phyloP scores from a whole-genome alignment of 495 filamentous ascomycete species.

The Tuber calosporum region DNA sequence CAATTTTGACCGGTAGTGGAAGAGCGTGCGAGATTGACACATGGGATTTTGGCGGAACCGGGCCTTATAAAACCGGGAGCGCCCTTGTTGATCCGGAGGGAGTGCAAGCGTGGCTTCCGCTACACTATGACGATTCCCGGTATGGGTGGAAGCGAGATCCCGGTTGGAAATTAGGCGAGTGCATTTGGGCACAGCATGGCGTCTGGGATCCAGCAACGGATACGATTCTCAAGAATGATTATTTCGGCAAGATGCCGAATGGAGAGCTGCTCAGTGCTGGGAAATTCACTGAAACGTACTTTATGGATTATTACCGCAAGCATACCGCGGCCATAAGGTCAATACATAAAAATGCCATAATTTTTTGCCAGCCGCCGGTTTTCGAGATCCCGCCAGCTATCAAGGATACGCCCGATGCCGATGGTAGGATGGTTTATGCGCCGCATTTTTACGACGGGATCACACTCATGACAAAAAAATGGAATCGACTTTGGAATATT shows the following conservation, averaged over 20 bases:
- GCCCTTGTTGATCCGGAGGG: slow-evolving; percentile 83
- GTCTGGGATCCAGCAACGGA: slow-evolving; percentile 84
- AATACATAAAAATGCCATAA: slow-evolving; percentile 69
- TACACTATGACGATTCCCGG: slow-evolving; percentile 68
- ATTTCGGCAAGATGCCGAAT: slow-evolving; percentile 74
- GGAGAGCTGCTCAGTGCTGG: slow-evolving; percentile 69
- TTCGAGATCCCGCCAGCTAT: slow-evolving; percentile 83
- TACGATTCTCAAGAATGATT: slow-evolving; percentile 71
- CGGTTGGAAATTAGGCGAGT: slow-evolving; percentile 84
- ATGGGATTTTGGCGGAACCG: slow-evolving; percentile 89
- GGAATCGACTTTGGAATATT: slow-evolving; percentile 95
- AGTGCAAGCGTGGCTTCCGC: slow-evolving; percentile 72
- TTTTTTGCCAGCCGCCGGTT: slow-evolving; percentile 87
- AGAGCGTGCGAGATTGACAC: slow-evolving; percentile 79
- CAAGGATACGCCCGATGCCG: slow-evolving; percentile 81
- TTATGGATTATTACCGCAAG: slow-evolving; percentile 73
- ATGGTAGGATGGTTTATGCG: slow-evolving; percentile 81
- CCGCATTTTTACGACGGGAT: slow-evolving; percentile 96
- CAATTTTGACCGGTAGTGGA: slow-evolving; percentile 81
- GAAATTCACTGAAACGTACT: slow-evolving; percentile 81
- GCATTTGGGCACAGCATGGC: slow-evolving; percentile 93
- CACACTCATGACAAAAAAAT: slow-evolving; percentile 94
- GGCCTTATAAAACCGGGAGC: slow-evolving; percentile 79
- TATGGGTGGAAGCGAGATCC: slow-evolving; percentile 89
- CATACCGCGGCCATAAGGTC: slow-evolving; percentile 65